phyloP scores from a whole-genome alignment of 495 filamentous ascomycete genomes.

The Venustampulla echinocandica region DNA sequence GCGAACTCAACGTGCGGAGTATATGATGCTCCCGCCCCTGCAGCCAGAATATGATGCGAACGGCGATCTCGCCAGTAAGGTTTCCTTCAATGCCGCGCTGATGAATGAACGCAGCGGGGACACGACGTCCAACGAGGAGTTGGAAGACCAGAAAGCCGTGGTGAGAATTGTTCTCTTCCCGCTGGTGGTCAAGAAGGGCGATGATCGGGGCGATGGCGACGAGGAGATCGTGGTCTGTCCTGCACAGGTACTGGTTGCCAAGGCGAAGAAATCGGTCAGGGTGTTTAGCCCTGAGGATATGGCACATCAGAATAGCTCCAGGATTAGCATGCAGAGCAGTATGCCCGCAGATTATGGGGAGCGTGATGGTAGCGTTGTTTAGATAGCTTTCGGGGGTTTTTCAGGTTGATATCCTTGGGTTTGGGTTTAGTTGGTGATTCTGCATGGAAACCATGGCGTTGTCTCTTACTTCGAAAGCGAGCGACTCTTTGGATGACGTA shows the following conservation, averaged over 20 bases:
- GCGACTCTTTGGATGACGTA: no score
- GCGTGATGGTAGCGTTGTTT: no score
- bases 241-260: constrained; percentile 77
- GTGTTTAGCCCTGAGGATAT: constrained; percentile 11
- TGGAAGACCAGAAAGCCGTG: constrained; percentile 64
- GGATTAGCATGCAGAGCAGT: constrained; percentile 17
- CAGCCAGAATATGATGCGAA: constrained; percentile 90
- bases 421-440: no score
- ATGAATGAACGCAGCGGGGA: constrained; percentile 88
- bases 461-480: no score
- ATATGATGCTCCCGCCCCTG: constrained; percentile 93
- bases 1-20: constrained; percentile 91
- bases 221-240: constrained; percentile 90
- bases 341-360: constrained; percentile 11
- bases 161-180: constrained; percentile 92
- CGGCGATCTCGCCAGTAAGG: constrained; percentile 74
- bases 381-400: no score
- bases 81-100: constrained; percentile 75
- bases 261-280: constrained; percentile 16
- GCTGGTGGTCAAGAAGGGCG: constrained; percentile 86
- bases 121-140: constrained; percentile 59
- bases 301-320: background rate
- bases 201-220: constrained; percentile 73
- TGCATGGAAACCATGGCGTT: no score
- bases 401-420: no score